Evolutionary conservation across 176 grass and related monocot genomes (phyloP).

Genomic region (Leersia perrieri): DNA sequence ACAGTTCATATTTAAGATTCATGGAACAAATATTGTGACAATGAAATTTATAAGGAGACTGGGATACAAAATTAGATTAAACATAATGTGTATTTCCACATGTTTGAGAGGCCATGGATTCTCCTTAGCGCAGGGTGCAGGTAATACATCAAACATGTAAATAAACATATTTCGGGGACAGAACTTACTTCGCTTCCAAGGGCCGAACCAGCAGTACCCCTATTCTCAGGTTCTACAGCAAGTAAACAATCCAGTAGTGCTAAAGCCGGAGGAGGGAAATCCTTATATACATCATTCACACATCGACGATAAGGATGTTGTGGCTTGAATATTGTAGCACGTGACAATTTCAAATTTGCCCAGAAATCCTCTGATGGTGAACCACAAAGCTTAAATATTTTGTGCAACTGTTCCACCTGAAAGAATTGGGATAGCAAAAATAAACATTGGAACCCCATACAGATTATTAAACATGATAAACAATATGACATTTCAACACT

Average conservation of each 20-base stretch:
- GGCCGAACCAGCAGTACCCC: constrained; percentile 74
- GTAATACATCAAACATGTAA: constrained; percentile 16
- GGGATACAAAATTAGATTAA: constrained; percentile 13
- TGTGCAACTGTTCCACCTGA: constrained; percentile 94
- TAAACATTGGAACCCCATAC: background rate
- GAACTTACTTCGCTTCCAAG: constrained; percentile 80
- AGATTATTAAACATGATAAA: background rate
- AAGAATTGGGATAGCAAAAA: background rate
- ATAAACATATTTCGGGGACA: constrained; percentile 18
- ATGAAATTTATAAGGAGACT: background rate
- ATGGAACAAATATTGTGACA: background rate
- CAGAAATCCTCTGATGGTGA: constrained; percentile 92
- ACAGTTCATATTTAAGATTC: constrained; percentile 19
- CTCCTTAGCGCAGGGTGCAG: background rate
- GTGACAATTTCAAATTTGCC: constrained; percentile 70
- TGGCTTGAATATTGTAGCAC: constrained; percentile 80
- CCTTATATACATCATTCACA: constrained; percentile 76
- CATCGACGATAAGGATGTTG: constrained; percentile 69
- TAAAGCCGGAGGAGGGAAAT: constrained; percentile 75
- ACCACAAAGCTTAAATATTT: constrained; percentile 95
- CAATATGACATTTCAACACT: constrained; percentile 4
- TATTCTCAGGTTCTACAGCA: constrained; percentile 76
- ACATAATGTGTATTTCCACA: background rate
- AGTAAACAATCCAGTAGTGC: constrained; percentile 77
- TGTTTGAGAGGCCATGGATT: constrained; percentile 16